Conservation (phyloP, 345 rosid species). For the Ricinus communis region DNA sequence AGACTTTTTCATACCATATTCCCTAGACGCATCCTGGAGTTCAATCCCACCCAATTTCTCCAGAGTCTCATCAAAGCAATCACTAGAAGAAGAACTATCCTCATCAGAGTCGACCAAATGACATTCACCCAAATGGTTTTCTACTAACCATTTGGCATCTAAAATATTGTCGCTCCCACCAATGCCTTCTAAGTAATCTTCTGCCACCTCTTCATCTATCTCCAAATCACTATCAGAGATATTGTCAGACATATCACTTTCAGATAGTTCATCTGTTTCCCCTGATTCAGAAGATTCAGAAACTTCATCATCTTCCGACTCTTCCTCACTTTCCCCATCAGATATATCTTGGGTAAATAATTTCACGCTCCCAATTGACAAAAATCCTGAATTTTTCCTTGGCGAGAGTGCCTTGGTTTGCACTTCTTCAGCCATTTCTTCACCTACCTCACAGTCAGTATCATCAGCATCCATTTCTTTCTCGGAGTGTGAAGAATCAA, state of each 20-base stretch:
- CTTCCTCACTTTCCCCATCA: conserved; percentile 53
- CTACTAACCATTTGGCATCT: conserved; percentile 62
- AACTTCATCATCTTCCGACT: conserved; percentile 37
- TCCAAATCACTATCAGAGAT: conserved; percentile 52
- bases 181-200: conserved; percentile 87
- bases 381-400: conserved; percentile 60
- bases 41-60: conserved; percentile 65
- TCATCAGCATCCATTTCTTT: conserved; percentile 38
- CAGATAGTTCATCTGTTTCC: conserved; percentile 40
- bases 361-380: conserved; percentile 79
- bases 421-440: conserved; percentile 39
- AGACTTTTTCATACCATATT: conserved; percentile 58
- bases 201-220: conserved; percentile 75
- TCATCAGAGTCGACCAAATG: conserved; percentile 45
- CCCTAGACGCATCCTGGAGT: conserved; percentile 72
- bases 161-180: conserved; percentile 63
- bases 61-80: conserved; percentile 43
- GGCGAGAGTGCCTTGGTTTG: conserved; percentile 27
- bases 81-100: conserved; percentile 49
- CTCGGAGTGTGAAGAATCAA: conserved; percentile 34
- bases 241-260: conserved; percentile 44
- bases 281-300: conserved; percentile 45
- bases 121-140: conserved; percentile 40
- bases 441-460: conserved; percentile 24
- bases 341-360: conserved; percentile 75